A percentile compares a stretch with the other conserved stretches of the same genome.
phyloP scores from a whole-genome alignment of 2,329 filamentous ascomycete genomes.

The Elsinoe arachidis region DNA sequence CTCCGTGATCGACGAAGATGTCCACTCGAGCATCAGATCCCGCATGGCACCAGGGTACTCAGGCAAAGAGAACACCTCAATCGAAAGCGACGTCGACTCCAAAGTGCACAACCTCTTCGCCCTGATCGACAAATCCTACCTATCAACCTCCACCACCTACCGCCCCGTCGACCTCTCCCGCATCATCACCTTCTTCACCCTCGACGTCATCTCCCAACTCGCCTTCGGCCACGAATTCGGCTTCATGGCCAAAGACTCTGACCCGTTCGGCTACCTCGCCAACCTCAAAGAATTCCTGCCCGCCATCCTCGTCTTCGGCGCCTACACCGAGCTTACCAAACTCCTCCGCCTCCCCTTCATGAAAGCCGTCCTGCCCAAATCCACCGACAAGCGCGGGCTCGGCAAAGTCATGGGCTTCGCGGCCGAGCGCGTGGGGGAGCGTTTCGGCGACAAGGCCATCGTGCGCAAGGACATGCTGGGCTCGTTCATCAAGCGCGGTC shows the following conservation, averaged over 20 bases:
- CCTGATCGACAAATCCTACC: constrained; percentile 28
- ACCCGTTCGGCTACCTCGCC: constrained; percentile 42
- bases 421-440: constrained; percentile 37
- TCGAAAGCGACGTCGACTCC: constrained; percentile 32
- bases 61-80: constrained; percentile 31
- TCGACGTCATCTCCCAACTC: constrained; percentile 34
- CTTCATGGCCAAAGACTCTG: constrained; percentile 40
- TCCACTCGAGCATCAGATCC: constrained; percentile 30
- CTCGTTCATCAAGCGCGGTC: constrained; percentile 41
- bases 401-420: constrained; percentile 36
- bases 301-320: constrained; percentile 37
- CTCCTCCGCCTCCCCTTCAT: constrained; percentile 35
- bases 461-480: constrained; percentile 46
- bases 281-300: constrained; percentile 37
- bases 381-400: constrained; percentile 38
- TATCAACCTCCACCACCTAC: constrained; percentile 26
- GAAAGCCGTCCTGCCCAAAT: constrained; percentile 36
- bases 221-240: constrained; percentile 41
- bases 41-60: constrained; percentile 33
- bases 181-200: constrained; percentile 32
- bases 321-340: constrained; percentile 35
- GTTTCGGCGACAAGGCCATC: constrained; percentile 37
- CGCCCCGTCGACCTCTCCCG: constrained; percentile 29
- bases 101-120: constrained; percentile 27
- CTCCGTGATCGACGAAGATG: constrained; percentile 30